These are phyloP conservation scores for Triticum dicoccoides DNA, from an alignment of 176 grass and related monocot genomes.

Conservation along the genomic window DNA sequence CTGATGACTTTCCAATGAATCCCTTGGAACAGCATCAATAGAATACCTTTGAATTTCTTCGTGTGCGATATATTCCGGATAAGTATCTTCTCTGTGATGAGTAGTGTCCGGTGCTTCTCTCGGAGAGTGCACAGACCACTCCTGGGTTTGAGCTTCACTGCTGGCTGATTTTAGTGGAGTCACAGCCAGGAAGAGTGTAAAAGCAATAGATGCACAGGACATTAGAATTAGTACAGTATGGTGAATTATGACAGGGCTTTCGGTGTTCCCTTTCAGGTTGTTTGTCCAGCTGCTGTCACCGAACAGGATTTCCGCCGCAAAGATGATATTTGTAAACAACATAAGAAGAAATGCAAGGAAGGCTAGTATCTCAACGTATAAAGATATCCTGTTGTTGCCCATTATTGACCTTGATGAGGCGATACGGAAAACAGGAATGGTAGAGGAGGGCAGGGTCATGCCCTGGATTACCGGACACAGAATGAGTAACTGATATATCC, in stretches of 20 bases:
- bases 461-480: constrained; percentile 75
- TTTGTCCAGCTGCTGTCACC: constrained; percentile 84
- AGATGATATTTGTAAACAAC: constrained; percentile 78
- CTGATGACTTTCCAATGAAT: neutral
- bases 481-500: constrained; percentile 67
- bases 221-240: constrained; percentile 49
- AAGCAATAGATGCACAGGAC: constrained; percentile 56
- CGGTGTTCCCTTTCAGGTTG: constrained; percentile 55
- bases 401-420: constrained; percentile 72
- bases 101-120: neutral
- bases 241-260: constrained; percentile 37
- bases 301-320: constrained; percentile 67
- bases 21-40: neutral
- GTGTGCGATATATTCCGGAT: constrained; percentile 25
- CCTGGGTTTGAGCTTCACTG: constrained; percentile 36
- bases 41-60: constrained; percentile 38
- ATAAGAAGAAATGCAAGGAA: constrained; percentile 62
- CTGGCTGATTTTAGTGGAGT: constrained; percentile 77
- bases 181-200: constrained; percentile 55
- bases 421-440: constrained; percentile 69
- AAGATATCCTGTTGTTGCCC: constrained; percentile 57
- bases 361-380: constrained; percentile 46
- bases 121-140: neutral
- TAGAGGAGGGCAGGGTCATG: constrained; percentile 78
- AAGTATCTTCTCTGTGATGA: constrained; percentile 20